Conservation (phyloP, 805 yeast species). For the Starmerella sp. region DNA sequence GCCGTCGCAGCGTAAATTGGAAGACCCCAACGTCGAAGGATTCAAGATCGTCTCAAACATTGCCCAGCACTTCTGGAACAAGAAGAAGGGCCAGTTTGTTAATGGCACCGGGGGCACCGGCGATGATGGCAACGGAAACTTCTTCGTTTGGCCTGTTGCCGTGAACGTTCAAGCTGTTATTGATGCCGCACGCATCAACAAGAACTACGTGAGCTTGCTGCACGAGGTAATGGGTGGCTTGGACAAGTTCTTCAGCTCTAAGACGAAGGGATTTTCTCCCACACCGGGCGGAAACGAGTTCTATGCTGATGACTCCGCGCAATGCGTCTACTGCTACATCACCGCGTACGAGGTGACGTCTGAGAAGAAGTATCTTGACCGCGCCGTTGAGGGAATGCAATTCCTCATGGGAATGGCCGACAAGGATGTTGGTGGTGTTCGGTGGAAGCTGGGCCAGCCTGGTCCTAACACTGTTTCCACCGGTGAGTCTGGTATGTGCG, state of each 20-base stretch:
- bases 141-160: conserved; percentile 57
- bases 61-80: conserved; percentile 24
- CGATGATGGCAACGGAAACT: conserved; percentile 39
- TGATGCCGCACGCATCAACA: conserved; percentile 47
- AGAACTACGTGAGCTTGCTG: conserved; percentile 41
- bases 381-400: conserved; percentile 46
- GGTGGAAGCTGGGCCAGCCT: conserved; percentile 53
- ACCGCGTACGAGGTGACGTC: conserved; percentile 60
- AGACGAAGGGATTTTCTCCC: conserved; percentile 50
- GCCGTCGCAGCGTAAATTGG: conserved; percentile 11
- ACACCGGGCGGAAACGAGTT: conserved; percentile 53
- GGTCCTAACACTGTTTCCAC: conserved; percentile 58
- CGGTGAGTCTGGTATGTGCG: conserved; percentile 54
- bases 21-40: conserved; percentile 26
- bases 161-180: conserved; percentile 57
- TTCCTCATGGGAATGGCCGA: conserved; percentile 53
- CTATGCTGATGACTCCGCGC: conserved; percentile 68
- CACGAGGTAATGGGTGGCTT: conserved; percentile 42
- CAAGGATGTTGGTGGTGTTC: conserved; percentile 47
- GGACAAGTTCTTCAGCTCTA: conserved; percentile 41
- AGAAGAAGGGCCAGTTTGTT: conserved; percentile 19
- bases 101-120: conserved; percentile 32
- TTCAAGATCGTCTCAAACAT: conserved; percentile 21
- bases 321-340: conserved; percentile 52
- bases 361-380: conserved; percentile 41